A percentile compares a stretch with the other conserved stretches of the same genome.
Evolutionary conservation across 129 eudicot species (phyloP).

Genomic region (Arctium lappa): DNA sequence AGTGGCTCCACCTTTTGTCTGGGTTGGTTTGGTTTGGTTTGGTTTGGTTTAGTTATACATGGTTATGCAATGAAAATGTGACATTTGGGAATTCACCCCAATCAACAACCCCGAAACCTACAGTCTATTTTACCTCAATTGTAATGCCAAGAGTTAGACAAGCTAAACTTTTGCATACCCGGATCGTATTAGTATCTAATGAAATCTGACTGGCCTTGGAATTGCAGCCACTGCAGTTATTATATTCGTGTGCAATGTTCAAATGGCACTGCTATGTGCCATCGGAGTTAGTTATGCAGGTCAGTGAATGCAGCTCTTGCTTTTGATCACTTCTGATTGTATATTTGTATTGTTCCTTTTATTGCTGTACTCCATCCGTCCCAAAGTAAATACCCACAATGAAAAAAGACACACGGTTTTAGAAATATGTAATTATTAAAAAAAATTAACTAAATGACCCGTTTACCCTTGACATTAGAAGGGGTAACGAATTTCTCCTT

Average conservation of each 20-base stretch:
- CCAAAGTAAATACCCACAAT: background rate
- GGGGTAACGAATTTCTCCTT: background rate
- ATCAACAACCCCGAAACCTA: background rate
- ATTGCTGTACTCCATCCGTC: background rate
- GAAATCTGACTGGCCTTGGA: background rate
- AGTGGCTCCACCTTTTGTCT: too few species aligned
- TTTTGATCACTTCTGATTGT: background rate
- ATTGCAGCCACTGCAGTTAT: conserved; percentile 69
- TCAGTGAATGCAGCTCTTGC: conserved; percentile 20
- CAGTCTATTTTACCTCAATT: background rate
- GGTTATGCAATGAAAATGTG: background rate
- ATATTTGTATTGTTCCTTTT: background rate
- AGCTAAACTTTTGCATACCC: background rate
- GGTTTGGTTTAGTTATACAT: too few species aligned
- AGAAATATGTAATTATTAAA: background rate
- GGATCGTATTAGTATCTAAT: conserved; percentile 2
- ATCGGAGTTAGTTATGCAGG: conserved; percentile 75
- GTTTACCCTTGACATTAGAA: background rate
- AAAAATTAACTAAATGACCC: too few species aligned
- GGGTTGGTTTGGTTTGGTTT: too few species aligned
- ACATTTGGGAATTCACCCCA: background rate
- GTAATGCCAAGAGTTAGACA: background rate
- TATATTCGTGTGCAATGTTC: conserved; percentile 57
- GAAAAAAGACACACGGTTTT: background rate
- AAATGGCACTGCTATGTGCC: conserved; percentile 68